A percentile compares a stretch with the other conserved stretches of the same genome.
Conservation (phyloP, 495 filamentous ascomycete genomes). For the Astrothelium macrocarpum region DNA sequence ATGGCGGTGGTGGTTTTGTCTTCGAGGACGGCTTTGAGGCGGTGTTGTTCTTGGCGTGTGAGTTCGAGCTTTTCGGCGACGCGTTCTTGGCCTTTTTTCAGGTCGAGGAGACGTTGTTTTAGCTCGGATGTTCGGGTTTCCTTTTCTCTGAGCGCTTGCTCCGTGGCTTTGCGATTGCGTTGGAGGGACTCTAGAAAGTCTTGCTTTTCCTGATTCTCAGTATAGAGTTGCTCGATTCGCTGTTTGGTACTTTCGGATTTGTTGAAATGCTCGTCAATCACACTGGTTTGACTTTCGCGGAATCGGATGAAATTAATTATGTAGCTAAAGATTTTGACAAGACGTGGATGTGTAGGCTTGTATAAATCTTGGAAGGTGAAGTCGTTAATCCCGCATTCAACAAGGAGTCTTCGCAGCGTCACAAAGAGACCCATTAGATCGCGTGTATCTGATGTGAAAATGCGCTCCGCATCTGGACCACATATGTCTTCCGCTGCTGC, state of each 20-base stretch:
- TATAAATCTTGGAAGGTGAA: slow-evolving; percentile 87
- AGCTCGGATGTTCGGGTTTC: slow-evolving; percentile 74
- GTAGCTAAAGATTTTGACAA: slow-evolving; percentile 88
- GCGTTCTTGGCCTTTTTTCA: slow-evolving; percentile 66
- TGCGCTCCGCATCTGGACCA: slow-evolving; percentile 59
- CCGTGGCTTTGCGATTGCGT: slow-evolving; percentile 62
- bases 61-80: slow-evolving; percentile 69
- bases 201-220: slow-evolving; percentile 80
- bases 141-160: slow-evolving; percentile 69
- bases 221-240: slow-evolving; percentile 74
- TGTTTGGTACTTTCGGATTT: slow-evolving; percentile 74
- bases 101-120: slow-evolving; percentile 63
- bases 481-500: slow-evolving; percentile 79
- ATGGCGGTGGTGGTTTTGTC: slow-evolving; percentile 62
- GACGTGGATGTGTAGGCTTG: slow-evolving; percentile 74
- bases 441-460: slow-evolving; percentile 75
- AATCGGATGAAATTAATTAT: slow-evolving; percentile 98
- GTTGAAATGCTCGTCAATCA: slow-evolving; percentile 89
- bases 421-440: slow-evolving; percentile 91
- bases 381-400: slow-evolving; percentile 84
- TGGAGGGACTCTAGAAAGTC: slow-evolving; percentile 70
- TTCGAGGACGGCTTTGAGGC: slow-evolving; percentile 62
- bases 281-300: slow-evolving; percentile 73
- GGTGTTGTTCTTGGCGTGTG: slow-evolving; percentile 59
- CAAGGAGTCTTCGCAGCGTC: slow-evolving; percentile 62